Percentiles rank a stretch among this genome's conserved stretches.
These are phyloP conservation scores for Ceratocystis diversiconidia DNA, from an alignment of 2,329 filamentous ascomycete species.

Conservation along the genomic window DNA sequence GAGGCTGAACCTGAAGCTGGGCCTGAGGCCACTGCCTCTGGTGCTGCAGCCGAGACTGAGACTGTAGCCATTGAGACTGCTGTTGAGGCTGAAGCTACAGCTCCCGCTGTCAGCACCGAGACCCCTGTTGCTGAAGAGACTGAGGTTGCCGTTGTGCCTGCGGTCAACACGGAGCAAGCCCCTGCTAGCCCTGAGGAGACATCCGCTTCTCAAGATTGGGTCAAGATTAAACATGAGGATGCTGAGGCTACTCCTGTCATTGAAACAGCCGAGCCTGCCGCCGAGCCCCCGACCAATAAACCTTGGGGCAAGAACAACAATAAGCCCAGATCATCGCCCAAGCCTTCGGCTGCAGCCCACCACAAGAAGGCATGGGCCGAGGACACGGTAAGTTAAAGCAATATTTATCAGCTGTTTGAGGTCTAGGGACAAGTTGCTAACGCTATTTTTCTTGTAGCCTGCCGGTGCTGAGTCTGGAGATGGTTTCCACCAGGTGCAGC, in stretches of 20 bases:
- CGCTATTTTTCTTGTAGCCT: neutral
- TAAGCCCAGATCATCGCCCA: slow-evolving; percentile 46
- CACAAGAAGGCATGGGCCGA: slow-evolving; percentile 67
- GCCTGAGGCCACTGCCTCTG: slow-evolving; percentile 11
- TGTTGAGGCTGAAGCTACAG: neutral
- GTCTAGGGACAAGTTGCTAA: slow-evolving; percentile 12
- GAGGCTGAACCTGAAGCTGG: slow-evolving; percentile 16
- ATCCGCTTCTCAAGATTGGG: slow-evolving; percentile 10
- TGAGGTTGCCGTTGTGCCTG: neutral
- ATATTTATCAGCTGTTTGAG: slow-evolving; percentile 23
- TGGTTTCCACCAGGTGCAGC: slow-evolving; percentile 60
- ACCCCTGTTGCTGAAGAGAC: neutral
- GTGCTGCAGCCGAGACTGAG: neutral
- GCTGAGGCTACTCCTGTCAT: slow-evolving; percentile 21
- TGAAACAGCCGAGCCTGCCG: slow-evolving; percentile 25
- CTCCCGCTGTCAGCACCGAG: neutral
- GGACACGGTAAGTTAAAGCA: slow-evolving; percentile 46
- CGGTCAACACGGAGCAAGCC: neutral
- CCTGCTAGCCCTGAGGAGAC: slow-evolving; percentile 5
- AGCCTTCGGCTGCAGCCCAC: slow-evolving; percentile 41
- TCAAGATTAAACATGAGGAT: slow-evolving; percentile 18
- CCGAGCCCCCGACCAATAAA: slow-evolving; percentile 22
- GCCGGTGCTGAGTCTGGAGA: slow-evolving; percentile 28
- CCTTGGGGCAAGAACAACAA: slow-evolving; percentile 29
- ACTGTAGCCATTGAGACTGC: slow-evolving; percentile 2